These are phyloP conservation scores for Afroboletus lepidellus DNA, from an alignment of 1,284 basidiomycete genomes.

Conservation along the genomic window DNA sequence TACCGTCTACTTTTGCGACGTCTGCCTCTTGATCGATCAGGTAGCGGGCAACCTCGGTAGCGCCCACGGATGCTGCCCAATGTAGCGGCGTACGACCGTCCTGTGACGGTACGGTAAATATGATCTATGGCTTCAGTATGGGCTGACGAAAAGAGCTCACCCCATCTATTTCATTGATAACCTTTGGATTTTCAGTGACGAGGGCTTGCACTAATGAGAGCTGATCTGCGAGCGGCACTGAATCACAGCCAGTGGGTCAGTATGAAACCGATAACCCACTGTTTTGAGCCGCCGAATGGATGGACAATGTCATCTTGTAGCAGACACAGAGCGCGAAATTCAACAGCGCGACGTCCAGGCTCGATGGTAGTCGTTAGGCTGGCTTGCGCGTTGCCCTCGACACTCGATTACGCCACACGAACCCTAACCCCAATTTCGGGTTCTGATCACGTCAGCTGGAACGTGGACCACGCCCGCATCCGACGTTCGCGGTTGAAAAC, in stretches of 20 bases:
- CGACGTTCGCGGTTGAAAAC: neutral
- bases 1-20: constrained; percentile 68
- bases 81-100: constrained; percentile 89
- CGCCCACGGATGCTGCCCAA: constrained; percentile 81
- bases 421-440: constrained; percentile 27
- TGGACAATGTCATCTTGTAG: constrained; percentile 25
- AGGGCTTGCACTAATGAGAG: constrained; percentile 71
- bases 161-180: constrained; percentile 67
- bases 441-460: constrained; percentile 5
- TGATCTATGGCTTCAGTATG: constrained; percentile 6
- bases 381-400: neutral
- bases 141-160: constrained; percentile 40
- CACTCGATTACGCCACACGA: neutral
- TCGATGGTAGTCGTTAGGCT: neutral
- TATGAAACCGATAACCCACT: constrained; percentile 37
- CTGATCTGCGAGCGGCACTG: constrained; percentile 55
- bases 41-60: constrained; percentile 68
- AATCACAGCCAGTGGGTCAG: neutral
- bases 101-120: constrained; percentile 51
- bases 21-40: constrained; percentile 74
- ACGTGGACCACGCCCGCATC: too few species aligned
- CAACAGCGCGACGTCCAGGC: neutral
- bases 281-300: constrained; percentile 68
- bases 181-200: constrained; percentile 63
- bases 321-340: neutral